These are phyloP conservation scores for Phytopythium litorale DNA, from an alignment of 352 stramenopile genomes.

Conservation along the genomic window DNA sequence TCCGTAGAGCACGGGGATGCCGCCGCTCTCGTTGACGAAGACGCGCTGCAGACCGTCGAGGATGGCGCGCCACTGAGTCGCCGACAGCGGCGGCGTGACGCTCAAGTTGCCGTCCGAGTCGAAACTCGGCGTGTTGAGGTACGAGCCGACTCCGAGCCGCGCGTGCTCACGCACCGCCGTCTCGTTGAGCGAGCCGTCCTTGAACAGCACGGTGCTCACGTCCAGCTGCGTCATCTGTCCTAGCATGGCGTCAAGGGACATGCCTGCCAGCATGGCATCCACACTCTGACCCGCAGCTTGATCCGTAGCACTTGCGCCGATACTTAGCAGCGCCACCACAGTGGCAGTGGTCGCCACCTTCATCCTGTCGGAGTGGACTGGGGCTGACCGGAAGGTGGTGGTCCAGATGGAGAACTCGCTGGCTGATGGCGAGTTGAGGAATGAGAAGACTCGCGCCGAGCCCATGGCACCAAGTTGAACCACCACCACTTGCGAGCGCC, in stretches of 20 bases:
- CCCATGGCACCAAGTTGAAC: no score
- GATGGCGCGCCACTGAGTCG: constrained; percentile 60
- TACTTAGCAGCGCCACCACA: neutral
- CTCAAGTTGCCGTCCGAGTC: constrained; percentile 19
- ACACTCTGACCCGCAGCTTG: constrained; percentile 10
- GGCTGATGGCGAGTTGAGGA: neutral
- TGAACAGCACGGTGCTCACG: constrained; percentile 68
- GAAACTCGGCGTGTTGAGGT: constrained; percentile 72
- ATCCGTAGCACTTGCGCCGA: neutral
- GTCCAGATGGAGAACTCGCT: neutral
- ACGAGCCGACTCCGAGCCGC: constrained; percentile 82
- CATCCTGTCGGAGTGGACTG: neutral
- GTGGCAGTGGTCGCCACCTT: neutral
- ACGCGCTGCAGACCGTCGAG: constrained; percentile 80
- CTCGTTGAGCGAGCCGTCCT: constrained; percentile 60
- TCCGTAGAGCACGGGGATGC: constrained; percentile 78
- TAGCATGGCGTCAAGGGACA: constrained; percentile 43
- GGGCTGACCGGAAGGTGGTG: neutral
- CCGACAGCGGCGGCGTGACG: neutral
- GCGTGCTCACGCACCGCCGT: constrained; percentile 64
- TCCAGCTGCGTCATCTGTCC: constrained; percentile 92
- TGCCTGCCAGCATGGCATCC: constrained; percentile 18
- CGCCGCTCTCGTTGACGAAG: constrained; percentile 45
- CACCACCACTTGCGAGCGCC: no score
- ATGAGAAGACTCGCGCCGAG: neutral